Evolutionary conservation across 2,329 filamentous ascomycete species (phyloP), one percentile per base, ranked within the genome.

Genomic region (Colletotrichum lupini): DNA sequence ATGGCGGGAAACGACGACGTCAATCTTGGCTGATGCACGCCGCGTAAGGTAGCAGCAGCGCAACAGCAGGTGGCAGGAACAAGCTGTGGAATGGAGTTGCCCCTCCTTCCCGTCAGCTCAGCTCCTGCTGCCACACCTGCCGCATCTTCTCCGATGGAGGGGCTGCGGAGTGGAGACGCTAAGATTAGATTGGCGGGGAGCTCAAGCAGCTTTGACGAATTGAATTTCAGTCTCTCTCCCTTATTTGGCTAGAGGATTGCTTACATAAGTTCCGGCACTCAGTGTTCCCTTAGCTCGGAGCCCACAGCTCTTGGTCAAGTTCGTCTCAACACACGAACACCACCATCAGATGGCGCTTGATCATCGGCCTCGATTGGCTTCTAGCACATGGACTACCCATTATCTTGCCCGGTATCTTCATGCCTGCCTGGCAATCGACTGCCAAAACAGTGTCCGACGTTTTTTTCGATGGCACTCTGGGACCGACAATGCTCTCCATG

Each of bases 11-110:
- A 32, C 64, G 42, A 30, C 52, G 56, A 56, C 71, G 71, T 71
- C 60, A 61, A 70, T 30, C 71, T 73, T 73, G 71, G 71, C 71
- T 70, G 70, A 73, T 73, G 70, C 55, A 57, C 30, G 60, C 70
- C 67, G 70, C 70, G 67, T 16, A 53, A 70, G 59, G 67, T 73
- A 60, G 67, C 69, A 68, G 24, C 24, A 19, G 56, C 28, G 37
- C 37, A 42, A 42, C 37, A 42, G 37, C 37, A 42, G 16, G 37
- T 42, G 37, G 37, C 7, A 49, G 42, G 42, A 22, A n/a, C 42
- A 49, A 49, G 42, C 42, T 49, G 42, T 35, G 32, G 32, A 35
- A 0, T 12, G 32, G 4, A 11, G 46, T n/a, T 35, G 46, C 61
- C 28, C 53, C 59, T 73, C 70, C 56, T 60, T 68, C 8, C 46